Evolutionary conservation across 108 stramenopile species (phyloP).

Genomic region (Conticribra weissflogii): DNA sequence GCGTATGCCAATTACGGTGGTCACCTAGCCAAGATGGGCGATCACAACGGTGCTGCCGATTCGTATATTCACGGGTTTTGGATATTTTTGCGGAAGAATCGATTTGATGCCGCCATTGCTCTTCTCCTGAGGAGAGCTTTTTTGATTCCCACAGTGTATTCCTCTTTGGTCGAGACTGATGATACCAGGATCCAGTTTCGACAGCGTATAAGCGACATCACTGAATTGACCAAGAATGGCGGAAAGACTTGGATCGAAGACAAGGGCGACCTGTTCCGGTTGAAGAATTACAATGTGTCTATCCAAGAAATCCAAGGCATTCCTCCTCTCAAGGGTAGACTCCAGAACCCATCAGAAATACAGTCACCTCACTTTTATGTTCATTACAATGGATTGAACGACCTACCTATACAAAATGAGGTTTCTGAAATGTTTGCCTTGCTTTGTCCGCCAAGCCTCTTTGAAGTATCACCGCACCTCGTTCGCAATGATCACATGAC

Average conservation of each 20-base stretch:
- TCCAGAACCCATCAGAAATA: constrained; percentile 16
- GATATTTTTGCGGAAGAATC: constrained; percentile 13
- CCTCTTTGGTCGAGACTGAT: constrained; percentile 14
- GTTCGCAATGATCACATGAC: neutral
- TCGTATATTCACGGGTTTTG: constrained; percentile 22
- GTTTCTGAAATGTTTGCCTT: constrained; percentile 21
- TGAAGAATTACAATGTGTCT: neutral
- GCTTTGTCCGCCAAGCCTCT: constrained; percentile 14
- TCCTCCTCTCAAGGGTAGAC: constrained; percentile 12
- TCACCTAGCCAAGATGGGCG: constrained; percentile 19
- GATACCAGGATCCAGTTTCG: constrained; percentile 12
- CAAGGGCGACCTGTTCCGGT: constrained; percentile 11
- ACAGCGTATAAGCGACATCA: constrained; percentile 19
- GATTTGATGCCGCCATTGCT: constrained; percentile 11
- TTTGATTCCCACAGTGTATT: constrained; percentile 19
- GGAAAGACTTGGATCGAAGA: constrained; percentile 21
- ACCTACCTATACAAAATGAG: constrained; percentile 12
- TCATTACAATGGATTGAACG: constrained; percentile 38
- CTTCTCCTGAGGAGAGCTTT: constrained; percentile 19
- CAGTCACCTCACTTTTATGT: constrained; percentile 36
- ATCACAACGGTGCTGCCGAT: constrained; percentile 29
- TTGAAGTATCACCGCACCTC: constrained; percentile 23
- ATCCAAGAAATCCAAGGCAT: constrained; percentile 13
- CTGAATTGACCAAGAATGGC: constrained; percentile 10
- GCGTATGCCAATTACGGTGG: constrained; percentile 30